phyloP scores from a whole-genome alignment of 768 basidiomycete genomes.

The Boletus sensibilis region DNA sequence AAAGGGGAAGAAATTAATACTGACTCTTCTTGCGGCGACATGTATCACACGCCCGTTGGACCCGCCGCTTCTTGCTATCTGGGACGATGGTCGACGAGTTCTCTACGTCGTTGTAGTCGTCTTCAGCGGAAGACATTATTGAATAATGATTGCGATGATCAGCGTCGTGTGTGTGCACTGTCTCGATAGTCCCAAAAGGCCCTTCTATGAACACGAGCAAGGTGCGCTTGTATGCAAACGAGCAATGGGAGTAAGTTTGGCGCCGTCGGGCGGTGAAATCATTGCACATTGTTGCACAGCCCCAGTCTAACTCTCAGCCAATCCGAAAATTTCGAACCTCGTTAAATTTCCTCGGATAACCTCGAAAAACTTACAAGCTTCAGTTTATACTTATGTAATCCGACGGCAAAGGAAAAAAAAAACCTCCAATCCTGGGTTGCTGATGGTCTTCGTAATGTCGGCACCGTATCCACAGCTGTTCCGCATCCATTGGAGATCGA shows the following conservation, averaged over 20 bases:
- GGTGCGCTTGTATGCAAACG: not conserved
- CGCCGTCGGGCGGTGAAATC: not conserved
- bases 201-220: not conserved
- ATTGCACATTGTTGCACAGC: not conserved
- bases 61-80: conserved; percentile 62
- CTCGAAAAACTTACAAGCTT: too few species aligned
- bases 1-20: conserved; percentile 19
- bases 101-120: conserved; percentile 54
- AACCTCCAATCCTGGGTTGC: too few species aligned
- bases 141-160: not conserved
- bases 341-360: too few species aligned
- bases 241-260: not conserved
- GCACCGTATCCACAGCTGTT: too few species aligned
- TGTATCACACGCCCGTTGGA: conserved; percentile 79
- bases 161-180: not conserved
- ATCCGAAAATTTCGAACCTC: not conserved
- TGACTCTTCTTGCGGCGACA: conserved; percentile 83
- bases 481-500: too few species aligned
- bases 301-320: not conserved
- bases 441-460: too few species aligned
- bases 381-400: too few species aligned
- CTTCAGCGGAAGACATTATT: conserved; percentile 56
- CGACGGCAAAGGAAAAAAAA: too few species aligned
- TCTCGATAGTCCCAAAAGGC: not conserved
- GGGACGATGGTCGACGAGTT: conserved; percentile 26